Evolutionary conservation across 495 filamentous ascomycete genomes (phyloP).

Genomic region (Xylaria nigripes): DNA sequence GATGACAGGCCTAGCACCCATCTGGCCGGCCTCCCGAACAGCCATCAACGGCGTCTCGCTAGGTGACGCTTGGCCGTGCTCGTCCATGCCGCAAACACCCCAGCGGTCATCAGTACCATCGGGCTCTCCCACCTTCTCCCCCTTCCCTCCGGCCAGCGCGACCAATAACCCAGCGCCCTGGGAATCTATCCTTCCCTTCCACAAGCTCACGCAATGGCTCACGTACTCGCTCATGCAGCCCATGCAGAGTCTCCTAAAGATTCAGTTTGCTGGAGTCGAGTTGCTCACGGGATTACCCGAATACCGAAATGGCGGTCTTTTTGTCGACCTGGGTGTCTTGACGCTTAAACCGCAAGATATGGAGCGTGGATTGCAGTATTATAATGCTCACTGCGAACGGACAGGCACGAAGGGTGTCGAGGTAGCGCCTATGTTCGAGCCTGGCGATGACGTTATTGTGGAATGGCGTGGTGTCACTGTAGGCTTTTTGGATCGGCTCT

Average conservation of each 20-base stretch:
- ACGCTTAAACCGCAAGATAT: conserved; percentile 59
- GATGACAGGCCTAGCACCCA: conserved; percentile 75
- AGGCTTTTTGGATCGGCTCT: conserved; percentile 70
- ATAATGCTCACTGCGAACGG: conserved; percentile 61
- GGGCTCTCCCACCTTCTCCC: conserved; percentile 35
- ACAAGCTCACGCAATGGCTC: conserved; percentile 87
- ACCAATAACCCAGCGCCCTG: conserved; percentile 53
- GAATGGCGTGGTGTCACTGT: conserved; percentile 82
- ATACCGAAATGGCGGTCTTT: conserved; percentile 78
- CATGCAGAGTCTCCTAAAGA: conserved; percentile 66
- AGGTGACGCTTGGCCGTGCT: conserved; percentile 92
- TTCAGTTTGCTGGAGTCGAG: conserved; percentile 69
- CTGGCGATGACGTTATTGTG: conserved; percentile 76
- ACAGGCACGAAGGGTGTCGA: conserved; percentile 64
- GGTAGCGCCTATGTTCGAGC: conserved; percentile 68
- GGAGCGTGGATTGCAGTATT: conserved; percentile 61
- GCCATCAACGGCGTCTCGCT: conserved; percentile 81
- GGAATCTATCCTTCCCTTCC: conserved; percentile 93
- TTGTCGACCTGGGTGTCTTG: conserved; percentile 75
- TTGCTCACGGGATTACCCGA: conserved; percentile 79
- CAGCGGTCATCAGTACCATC: conserved; percentile 7
- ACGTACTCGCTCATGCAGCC: conserved; percentile 85
- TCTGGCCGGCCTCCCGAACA: conserved; percentile 87
- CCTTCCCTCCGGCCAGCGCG: conserved; percentile 31
- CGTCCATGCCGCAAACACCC: conserved; percentile 64